Base-by-base conservation (phyloP, 768 basidiomycete genomes). In the Xerocomellus intermedius region DNA sequence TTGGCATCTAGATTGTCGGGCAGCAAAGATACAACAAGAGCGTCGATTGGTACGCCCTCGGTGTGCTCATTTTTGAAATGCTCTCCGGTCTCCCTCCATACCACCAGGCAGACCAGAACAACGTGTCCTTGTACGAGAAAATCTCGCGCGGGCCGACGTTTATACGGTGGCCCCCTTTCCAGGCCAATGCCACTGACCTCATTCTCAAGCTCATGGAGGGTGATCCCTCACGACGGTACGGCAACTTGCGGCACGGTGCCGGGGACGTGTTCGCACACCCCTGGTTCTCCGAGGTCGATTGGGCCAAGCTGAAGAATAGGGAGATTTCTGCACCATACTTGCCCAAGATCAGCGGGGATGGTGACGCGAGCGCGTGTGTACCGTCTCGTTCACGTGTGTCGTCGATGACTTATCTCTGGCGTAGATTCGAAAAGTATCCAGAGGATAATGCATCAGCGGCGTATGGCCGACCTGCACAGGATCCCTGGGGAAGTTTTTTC, bases 21-120 rank as follows among this genome's bases (percentile, higher is more conserved):
- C 86, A 90, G 68, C 82, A 84, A 54, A 81, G 94, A 7, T 98
- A 99, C 69, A 96, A 95, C 68, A 96, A 97, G 71, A 89, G 87
- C 54, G 96, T 98, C 2, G 97, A 99, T 68, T 99, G 95, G 95
- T 99, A 98, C 75, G 96, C 97, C 1, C 82, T 98, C 48, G 97
- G 97, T 48, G 92, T 99, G 51, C 85, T 99, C 57, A 89, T 95
- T 52, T 99, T 90, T 69, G 97, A 99, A 73, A 98, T 98, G 95
- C 82, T 99, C 42, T 94, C 91, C 0, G 97, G 97, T 8, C 86
- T 89, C 26, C 93, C 95, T 26, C 97, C 97, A 0, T 98, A 94
- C 77, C 95, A 97, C 73, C 88, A 91, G 69, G 77, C 82, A 24
- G 91, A 93, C 67, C 83, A 78, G 44, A 91, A 93, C 65, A 95